Evolutionary conservation across 2,329 filamentous ascomycete species (phyloP).

Genomic region (Colletotrichum limetticola): DNA sequence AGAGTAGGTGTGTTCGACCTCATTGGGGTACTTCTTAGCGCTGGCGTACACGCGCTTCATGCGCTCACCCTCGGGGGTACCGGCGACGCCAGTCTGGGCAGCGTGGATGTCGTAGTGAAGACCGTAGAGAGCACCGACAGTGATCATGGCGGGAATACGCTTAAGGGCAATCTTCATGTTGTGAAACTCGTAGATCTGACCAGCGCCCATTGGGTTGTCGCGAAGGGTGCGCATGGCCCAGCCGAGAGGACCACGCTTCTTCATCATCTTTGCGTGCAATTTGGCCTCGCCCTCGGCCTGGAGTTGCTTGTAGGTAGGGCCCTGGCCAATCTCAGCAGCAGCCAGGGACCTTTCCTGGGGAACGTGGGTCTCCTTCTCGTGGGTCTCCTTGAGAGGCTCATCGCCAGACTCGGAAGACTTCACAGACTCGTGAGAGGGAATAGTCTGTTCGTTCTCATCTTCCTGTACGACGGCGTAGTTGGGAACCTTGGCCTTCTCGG

Average conservation of each 20-base stretch:
- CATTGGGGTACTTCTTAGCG: conserved; percentile 74
- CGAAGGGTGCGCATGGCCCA: conserved; percentile 85
- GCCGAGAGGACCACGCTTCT: conserved; percentile 74
- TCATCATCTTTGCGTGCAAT: conserved; percentile 72
- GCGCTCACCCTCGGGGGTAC: conserved; percentile 78
- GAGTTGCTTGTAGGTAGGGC: conserved; percentile 69
- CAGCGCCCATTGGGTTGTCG: conserved; percentile 77
- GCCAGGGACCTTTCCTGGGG: conserved; percentile 42
- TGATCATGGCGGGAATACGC: conserved; percentile 76
- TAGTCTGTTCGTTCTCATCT: conserved; percentile 54
- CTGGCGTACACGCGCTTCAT: conserved; percentile 75
- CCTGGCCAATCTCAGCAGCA: conserved; percentile 58
- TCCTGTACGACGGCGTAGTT: conserved; percentile 83
- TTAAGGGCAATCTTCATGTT: conserved; percentile 73
- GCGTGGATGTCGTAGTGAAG: conserved; percentile 85
- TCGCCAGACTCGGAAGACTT: conserved; percentile 45
- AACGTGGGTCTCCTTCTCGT: conserved; percentile 46
- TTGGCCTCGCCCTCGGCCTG: conserved; percentile 65
- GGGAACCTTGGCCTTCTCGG: conserved; percentile 71
- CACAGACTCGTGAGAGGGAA: conserved; percentile 43
- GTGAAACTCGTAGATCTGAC: conserved; percentile 77
- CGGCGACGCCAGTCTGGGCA: conserved; percentile 75
- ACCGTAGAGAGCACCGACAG: conserved; percentile 75
- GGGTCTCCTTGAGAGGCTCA: conserved; percentile 53
- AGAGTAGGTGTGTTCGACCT: conserved; percentile 76